These are phyloP conservation scores for Crithidia fasciculata DNA, from an alignment of 208 protist species.

Conservation along the genomic window DNA sequence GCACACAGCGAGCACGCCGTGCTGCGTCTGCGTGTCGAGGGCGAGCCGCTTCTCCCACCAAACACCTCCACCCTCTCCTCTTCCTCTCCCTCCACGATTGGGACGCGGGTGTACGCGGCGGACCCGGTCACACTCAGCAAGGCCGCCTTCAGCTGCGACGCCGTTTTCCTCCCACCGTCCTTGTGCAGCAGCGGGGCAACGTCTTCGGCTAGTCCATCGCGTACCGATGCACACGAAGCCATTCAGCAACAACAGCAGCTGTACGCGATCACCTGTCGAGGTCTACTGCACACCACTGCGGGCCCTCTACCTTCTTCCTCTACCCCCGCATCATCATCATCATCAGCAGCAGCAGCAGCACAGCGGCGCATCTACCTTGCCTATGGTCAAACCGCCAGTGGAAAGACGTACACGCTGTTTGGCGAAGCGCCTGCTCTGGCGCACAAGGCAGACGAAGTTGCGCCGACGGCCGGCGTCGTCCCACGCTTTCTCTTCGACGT, in stretches of 20 bases:
- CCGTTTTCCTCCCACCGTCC: constrained; percentile 33
- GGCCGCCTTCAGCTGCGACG: constrained; percentile 47
- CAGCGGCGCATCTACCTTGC: constrained; percentile 53
- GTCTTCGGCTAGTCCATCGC: background rate
- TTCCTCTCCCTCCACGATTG: background rate
- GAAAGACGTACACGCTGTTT: constrained; percentile 88
- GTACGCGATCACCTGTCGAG: constrained; percentile 26
- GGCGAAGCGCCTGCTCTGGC: constrained; percentile 20
- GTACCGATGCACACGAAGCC: background rate
- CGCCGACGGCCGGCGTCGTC: constrained; percentile 47
- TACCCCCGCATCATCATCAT: too few relatives aligned
- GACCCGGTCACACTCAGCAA: constrained; percentile 46
- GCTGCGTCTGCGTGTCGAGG: constrained; percentile 23
- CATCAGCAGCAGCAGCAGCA: background rate
- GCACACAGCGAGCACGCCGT: constrained; percentile 10
- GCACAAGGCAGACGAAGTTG: background rate
- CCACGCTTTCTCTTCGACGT: constrained; percentile 61
- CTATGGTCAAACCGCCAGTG: constrained; percentile 86
- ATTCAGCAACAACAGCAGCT: constrained; percentile 10
- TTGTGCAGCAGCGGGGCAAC: background rate
- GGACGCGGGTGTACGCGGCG: constrained; percentile 23
- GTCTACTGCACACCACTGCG: constrained; percentile 9
- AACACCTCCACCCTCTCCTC: background rate
- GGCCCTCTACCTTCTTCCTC: background rate
- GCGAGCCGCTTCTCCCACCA: background rate